Conservation (phyloP, 225 moss, liverwort and hornwort genomes). For the Physcomitrellopsis africana region DNA sequence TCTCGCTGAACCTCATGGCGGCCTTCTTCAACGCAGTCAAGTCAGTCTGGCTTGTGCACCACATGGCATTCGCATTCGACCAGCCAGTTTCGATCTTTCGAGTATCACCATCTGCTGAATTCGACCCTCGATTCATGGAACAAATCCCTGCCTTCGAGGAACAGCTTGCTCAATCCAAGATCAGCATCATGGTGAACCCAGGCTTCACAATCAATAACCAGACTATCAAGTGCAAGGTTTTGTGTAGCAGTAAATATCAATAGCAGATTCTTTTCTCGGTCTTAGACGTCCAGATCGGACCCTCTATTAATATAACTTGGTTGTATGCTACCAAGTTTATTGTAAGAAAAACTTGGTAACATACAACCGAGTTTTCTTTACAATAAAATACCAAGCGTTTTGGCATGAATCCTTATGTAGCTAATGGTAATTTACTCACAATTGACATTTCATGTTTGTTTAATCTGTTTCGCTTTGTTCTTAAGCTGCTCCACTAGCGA, state of each 20-base stretch:
- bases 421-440: too few species aligned
- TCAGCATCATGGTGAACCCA: constrained; percentile 66
- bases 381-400: constrained; percentile 3
- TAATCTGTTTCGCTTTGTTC: too few species aligned
- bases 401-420: background rate
- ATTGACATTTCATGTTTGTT: too few species aligned
- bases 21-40: constrained; percentile 55
- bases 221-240: constrained; percentile 63
- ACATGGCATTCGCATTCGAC: constrained; percentile 55
- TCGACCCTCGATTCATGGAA: constrained; percentile 57
- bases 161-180: constrained; percentile 46
- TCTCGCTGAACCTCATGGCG: constrained; percentile 45
- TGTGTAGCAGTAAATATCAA: constrained; percentile 55
- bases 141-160: constrained; percentile 53
- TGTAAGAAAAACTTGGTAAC: constrained; percentile 14
- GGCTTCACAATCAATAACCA: constrained; percentile 56
- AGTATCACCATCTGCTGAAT: constrained; percentile 47
- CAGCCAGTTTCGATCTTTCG: constrained; percentile 52
- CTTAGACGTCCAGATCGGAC: constrained; percentile 2
- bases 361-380: constrained; percentile 27
- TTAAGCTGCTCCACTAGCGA: too few species aligned
- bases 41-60: constrained; percentile 64
- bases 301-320: background rate
- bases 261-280: constrained; percentile 31
- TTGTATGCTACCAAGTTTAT: too few species aligned